Percentiles rank a stretch among this genome's conserved stretches.
phyloP scores from a whole-genome alignment of 1,284 basidiomycete genomes.

The Trametes polyzona region DNA sequence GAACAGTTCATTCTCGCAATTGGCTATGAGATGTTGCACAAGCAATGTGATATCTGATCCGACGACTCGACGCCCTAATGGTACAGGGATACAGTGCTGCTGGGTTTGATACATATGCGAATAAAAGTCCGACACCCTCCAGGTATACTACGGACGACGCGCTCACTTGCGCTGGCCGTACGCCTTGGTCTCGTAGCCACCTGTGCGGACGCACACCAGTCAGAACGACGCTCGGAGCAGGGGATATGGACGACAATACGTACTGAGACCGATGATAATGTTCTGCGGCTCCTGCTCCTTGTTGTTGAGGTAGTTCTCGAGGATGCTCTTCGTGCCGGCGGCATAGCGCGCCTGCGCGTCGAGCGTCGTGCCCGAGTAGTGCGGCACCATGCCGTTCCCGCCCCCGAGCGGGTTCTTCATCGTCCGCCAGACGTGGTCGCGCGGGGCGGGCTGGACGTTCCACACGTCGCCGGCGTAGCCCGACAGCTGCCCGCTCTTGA shows the following conservation, averaged over 20 bases:
- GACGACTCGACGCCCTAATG: slow-evolving; percentile 9
- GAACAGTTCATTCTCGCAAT: too few species aligned
- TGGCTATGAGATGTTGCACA: not conserved
- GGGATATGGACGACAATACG: slow-evolving; percentile 38
- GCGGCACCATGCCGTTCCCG: slow-evolving; percentile 87
- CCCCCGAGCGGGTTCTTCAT: slow-evolving; percentile 81
- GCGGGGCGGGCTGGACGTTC: slow-evolving; percentile 85
- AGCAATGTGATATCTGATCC: not conserved
- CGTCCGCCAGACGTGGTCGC: slow-evolving; percentile 86
- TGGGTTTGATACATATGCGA: slow-evolving; percentile 13
- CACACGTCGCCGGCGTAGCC: slow-evolving; percentile 76
- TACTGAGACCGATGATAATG: slow-evolving; percentile 73
- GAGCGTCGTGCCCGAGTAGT: slow-evolving; percentile 89
- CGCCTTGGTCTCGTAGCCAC: slow-evolving; percentile 67
- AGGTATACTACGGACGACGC: not conserved
- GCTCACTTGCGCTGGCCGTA: slow-evolving; percentile 37
- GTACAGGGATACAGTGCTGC: slow-evolving; percentile 15
- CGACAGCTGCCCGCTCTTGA: slow-evolving; percentile 77
- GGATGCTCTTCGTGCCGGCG: slow-evolving; percentile 77
- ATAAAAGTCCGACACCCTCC: not conserved
- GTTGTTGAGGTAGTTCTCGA: slow-evolving; percentile 75
- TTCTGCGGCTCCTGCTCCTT: slow-evolving; percentile 79
- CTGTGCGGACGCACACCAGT: slow-evolving; percentile 25
- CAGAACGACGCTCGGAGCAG: slow-evolving; percentile 1
- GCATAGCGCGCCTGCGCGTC: slow-evolving; percentile 94